Conservation (phyloP, 176 grass and related monocot species). For the Alopecurus myosuroides region DNA sequence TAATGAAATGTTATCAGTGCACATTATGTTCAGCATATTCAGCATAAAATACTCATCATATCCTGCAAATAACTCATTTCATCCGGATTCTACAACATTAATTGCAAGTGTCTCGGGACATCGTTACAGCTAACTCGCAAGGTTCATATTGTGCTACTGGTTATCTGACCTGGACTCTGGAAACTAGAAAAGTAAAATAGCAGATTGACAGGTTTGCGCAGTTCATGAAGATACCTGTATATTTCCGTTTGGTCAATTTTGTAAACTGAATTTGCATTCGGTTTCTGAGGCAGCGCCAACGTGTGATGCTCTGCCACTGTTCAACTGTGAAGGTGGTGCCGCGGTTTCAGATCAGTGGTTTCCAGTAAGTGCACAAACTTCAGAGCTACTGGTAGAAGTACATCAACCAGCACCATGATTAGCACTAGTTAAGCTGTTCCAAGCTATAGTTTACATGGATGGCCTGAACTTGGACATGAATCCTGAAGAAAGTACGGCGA, state of each 20-base stretch:
- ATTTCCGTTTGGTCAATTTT: not conserved
- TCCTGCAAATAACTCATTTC: not conserved
- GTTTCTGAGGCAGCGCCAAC: not conserved
- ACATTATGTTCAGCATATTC: not conserved
- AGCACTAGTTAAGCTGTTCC: too few relatives aligned
- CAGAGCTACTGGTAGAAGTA: not conserved
- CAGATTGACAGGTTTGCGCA: not conserved
- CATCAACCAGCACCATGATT: not conserved
- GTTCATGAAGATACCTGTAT: not conserved
- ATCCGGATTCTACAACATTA: not conserved
- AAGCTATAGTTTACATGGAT: not conserved
- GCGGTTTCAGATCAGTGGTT: not conserved
- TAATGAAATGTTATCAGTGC: not conserved
- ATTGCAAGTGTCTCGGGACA: not conserved
- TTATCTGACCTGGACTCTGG: not conserved
- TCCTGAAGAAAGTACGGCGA: constrained; percentile 22
- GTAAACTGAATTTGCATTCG: not conserved
- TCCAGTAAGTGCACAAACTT: not conserved
- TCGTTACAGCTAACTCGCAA: not conserved
- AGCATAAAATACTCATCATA: not conserved
- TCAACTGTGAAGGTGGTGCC: not conserved
- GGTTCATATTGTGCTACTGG: not conserved
- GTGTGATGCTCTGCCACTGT: not conserved
- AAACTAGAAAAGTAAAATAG: not conserved
- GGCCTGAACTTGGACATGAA: constrained; percentile 23